These are phyloP conservation scores for Piloderma croceum DNA, from an alignment of 768 basidiomycete genomes.

Conservation along the genomic window DNA sequence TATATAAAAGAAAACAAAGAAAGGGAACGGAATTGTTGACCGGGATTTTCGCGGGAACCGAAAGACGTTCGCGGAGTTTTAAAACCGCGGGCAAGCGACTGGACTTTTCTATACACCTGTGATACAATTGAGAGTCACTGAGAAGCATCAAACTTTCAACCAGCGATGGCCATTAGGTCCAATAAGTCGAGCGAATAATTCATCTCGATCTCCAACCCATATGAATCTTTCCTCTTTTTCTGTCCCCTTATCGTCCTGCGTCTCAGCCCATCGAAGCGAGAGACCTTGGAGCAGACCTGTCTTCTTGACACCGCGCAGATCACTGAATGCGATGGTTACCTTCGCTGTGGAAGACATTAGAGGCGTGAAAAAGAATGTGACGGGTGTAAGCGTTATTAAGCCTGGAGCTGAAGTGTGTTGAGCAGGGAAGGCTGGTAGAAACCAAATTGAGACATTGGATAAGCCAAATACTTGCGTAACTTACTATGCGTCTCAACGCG, in stretches of 20 bases:
- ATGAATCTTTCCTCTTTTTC: slow-evolving; percentile 49
- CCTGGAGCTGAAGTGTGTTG: slow-evolving; percentile 52
- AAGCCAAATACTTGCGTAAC: slow-evolving; percentile 7
- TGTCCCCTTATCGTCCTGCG: slow-evolving; percentile 14
- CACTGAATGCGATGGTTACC: slow-evolving; percentile 38
- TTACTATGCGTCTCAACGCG: slow-evolving; percentile 30
- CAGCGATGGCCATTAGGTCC: slow-evolving; percentile 45
- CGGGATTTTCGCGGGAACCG: too few species aligned
- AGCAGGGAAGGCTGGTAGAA: slow-evolving; percentile 50
- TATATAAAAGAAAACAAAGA: slow-evolving; percentile 7
- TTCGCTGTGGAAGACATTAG: slow-evolving; percentile 42
- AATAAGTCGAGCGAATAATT: slow-evolving; percentile 60
- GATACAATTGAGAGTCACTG: slow-evolving; percentile 1
- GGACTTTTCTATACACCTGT: neutral
- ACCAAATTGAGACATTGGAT: neutral
- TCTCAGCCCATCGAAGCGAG: slow-evolving; percentile 37
- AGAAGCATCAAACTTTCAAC: slow-evolving; percentile 36
- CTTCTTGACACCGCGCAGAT: slow-evolving; percentile 54
- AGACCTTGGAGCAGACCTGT: slow-evolving; percentile 49
- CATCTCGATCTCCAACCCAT: slow-evolving; percentile 59
- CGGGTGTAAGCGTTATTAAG: slow-evolving; percentile 50
- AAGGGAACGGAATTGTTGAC: slow-evolving; percentile 1
- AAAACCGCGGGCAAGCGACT: too few species aligned
- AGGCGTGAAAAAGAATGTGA: slow-evolving; percentile 49
- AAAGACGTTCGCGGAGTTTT: too few species aligned